These are phyloP conservation scores for Cicer judaicum DNA, from an alignment of 306 rosid genomes.

Conservation along the genomic window DNA sequence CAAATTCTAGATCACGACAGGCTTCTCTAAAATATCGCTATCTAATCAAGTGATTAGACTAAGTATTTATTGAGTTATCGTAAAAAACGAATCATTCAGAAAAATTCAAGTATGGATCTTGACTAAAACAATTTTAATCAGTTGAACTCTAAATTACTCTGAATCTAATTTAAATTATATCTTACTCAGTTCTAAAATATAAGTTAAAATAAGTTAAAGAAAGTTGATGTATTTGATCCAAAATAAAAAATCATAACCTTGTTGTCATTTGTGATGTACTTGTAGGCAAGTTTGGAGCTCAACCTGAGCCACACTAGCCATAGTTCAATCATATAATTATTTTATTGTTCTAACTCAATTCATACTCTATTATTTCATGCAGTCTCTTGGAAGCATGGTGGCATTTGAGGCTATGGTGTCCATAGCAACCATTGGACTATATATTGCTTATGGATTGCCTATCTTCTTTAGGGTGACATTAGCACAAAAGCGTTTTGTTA, in stretches of 20 bases:
- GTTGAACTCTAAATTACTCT: too few species aligned
- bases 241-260: too few species aligned
- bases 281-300: slow-evolving; percentile 4
- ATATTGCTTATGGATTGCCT: slow-evolving; percentile 91
- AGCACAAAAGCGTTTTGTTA: slow-evolving; percentile 67
- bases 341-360: slow-evolving; percentile 31
- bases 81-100: too few species aligned
- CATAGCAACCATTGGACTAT: slow-evolving; percentile 86
- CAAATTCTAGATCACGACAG: neutral
- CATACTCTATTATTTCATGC: slow-evolving; percentile 40
- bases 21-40: neutral
- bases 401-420: slow-evolving; percentile 98
- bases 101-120: too few species aligned
- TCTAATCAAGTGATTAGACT: too few species aligned
- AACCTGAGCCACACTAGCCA: neutral
- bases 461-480: slow-evolving; percentile 87
- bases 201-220: too few species aligned
- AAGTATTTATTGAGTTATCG: too few species aligned
- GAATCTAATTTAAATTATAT: too few species aligned
- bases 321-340: neutral
- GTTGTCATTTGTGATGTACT: too few species aligned
- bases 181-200: too few species aligned
- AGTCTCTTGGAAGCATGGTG: slow-evolving; percentile 96
- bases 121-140: too few species aligned
- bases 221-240: too few species aligned